Evolutionary conservation across 805 yeast genomes (phyloP).

Genomic region (Grigorovia transvaalensis): DNA sequence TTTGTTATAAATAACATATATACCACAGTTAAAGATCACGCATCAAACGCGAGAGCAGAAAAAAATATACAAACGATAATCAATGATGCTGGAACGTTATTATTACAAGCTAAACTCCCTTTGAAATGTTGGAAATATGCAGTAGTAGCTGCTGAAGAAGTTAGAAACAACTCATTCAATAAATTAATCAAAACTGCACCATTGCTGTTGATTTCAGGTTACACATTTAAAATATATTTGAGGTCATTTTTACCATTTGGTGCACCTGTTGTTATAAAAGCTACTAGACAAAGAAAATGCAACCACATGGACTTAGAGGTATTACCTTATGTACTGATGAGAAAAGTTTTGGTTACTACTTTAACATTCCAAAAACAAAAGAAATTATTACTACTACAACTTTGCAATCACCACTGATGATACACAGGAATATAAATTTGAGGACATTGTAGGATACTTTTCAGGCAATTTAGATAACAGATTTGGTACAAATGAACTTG

Average conservation of each 20-base stretch:
- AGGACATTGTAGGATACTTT: too few relatives aligned
- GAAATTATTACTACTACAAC: constrained; percentile 1
- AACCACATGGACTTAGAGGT: not conserved
- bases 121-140: constrained; percentile 5
- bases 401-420: too few relatives aligned
- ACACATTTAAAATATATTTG: not conserved
- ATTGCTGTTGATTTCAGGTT: not conserved
- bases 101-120: constrained; percentile 1
- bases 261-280: not conserved
- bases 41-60: constrained; percentile 8
- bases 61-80: constrained; percentile 2
- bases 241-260: constrained; percentile 3
- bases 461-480: too few relatives aligned
- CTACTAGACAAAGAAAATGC: not conserved
- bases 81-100: constrained; percentile 1
- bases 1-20: constrained; percentile 2
- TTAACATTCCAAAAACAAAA: constrained; percentile 2
- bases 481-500: too few relatives aligned
- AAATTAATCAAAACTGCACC: not conserved
- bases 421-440: too few relatives aligned
- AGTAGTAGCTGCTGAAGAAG: constrained; percentile 1
- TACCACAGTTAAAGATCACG: constrained; percentile 5
- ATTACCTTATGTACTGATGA: constrained; percentile 2
- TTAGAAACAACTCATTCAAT: constrained; percentile 1
- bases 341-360: constrained; percentile 2